phyloP scores from a whole-genome alignment of 257 asterid genomes.

The Ocimum tenuiflorum region DNA sequence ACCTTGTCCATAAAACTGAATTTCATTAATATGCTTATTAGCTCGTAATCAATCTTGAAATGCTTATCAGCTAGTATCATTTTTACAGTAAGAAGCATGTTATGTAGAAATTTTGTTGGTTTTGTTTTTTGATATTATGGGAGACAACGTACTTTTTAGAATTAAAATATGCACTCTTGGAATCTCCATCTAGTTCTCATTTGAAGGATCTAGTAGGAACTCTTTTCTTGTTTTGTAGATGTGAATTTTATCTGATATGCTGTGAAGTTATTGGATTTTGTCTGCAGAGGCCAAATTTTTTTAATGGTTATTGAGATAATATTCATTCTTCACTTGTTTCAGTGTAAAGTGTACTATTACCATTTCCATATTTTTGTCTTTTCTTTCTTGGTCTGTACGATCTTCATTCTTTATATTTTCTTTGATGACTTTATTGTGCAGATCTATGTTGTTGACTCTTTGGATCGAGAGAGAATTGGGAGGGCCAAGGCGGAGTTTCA shows the following conservation, averaged over 20 bases:
- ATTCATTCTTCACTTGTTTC: slow-evolving; percentile 6
- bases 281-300: slow-evolving; percentile 1
- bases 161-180: background rate
- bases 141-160: background rate
- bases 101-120: too few relatives aligned
- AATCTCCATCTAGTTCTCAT: background rate
- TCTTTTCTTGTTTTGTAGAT: background rate
- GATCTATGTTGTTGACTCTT: slow-evolving; percentile 95
- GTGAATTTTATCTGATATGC: background rate
- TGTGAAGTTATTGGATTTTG: background rate
- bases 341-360: slow-evolving; percentile 8
- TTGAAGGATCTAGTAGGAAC: background rate
- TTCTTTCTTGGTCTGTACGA: slow-evolving; percentile 1
- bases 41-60: too few relatives aligned
- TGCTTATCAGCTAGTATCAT: too few relatives aligned
- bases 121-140: background rate
- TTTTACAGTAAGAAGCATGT: too few relatives aligned
- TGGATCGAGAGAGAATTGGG: slow-evolving; percentile 84
- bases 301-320: slow-evolving; percentile 4
- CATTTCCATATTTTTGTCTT: slow-evolving; percentile 12
- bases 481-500: slow-evolving; percentile 85
- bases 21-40: too few relatives aligned
- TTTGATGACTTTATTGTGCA: slow-evolving; percentile 25
- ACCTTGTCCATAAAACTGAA: too few relatives aligned
- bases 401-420: background rate